A percentile compares a stretch with the other conserved stretches of the same genome.
phyloP scores from a whole-genome alignment of 2,329 filamentous ascomycete genomes.

The Parastagonospora nodorum region DNA sequence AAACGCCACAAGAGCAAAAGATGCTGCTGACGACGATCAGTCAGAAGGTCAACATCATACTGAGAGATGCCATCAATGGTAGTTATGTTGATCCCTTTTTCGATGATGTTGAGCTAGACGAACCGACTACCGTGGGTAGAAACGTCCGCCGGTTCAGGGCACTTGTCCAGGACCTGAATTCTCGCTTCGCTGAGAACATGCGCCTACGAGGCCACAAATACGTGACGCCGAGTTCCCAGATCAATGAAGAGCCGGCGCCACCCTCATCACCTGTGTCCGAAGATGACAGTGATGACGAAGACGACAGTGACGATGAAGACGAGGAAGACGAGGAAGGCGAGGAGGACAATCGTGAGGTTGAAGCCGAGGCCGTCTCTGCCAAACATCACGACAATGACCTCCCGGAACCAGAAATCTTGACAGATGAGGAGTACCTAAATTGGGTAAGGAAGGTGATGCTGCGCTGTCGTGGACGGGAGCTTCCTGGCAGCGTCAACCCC shows the following conservation, averaged over 20 bases:
- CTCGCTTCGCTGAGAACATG: conserved; percentile 55
- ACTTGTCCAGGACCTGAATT: conserved; percentile 57
- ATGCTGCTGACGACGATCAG: conserved; percentile 55
- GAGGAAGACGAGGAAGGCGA: too few species aligned
- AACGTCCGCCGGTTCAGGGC: conserved; percentile 58
- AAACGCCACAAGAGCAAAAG: conserved; percentile 54
- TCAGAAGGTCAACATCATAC: conserved; percentile 51
- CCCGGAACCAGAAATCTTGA: background rate
- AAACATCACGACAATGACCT: too few species aligned
- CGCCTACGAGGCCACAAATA: conserved; percentile 51
- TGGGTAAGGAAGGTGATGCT: conserved; percentile 48
- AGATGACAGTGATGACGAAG: too few species aligned
- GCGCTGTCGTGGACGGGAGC: conserved; percentile 57
- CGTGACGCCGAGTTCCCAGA: conserved; percentile 2
- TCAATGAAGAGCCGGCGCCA: too few species aligned
- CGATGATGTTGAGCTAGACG: conserved; percentile 22
- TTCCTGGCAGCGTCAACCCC: conserved; percentile 66
- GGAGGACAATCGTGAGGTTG: too few species aligned
- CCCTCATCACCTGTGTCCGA: too few species aligned
- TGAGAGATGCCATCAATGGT: conserved; percentile 57
- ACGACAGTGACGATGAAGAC: too few species aligned
- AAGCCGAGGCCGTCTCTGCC: too few species aligned
- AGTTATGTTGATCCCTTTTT: conserved; percentile 61
- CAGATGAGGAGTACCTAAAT: conserved; percentile 40
- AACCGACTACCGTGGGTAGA: conserved; percentile 19